A percentile compares a stretch with the other conserved stretches of the same genome.
Conservation (phyloP, 768 basidiomycete species). For the Neoboletus brunneissimus region DNA sequence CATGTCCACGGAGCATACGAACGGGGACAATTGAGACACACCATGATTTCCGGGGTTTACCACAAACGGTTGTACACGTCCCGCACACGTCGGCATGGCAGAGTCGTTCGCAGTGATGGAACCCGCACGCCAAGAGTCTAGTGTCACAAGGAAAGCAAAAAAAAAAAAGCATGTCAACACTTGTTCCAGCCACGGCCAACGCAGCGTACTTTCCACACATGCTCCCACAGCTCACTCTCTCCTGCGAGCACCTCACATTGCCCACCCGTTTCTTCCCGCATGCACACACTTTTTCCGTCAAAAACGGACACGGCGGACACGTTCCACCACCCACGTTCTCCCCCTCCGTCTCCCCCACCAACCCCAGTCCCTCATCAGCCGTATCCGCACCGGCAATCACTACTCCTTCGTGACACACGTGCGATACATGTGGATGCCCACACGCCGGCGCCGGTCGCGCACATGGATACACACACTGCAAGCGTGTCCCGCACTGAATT, state of each 20-base stretch:
- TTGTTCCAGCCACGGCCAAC: background rate
- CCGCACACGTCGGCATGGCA: constrained; percentile 89
- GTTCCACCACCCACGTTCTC: background rate
- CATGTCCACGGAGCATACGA: background rate
- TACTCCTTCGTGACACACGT: constrained; percentile 78
- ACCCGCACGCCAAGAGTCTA: constrained; percentile 78
- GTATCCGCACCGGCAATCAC: constrained; percentile 27
- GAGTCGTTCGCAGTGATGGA: constrained; percentile 77
- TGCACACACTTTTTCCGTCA: constrained; percentile 77
- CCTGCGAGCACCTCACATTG: constrained; percentile 83
- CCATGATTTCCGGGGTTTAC: constrained; percentile 86
- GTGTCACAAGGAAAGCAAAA: background rate
- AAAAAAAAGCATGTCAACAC: background rate
- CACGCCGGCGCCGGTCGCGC: constrained; percentile 65
- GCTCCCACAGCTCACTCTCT: constrained; percentile 75
- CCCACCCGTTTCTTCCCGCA: constrained; percentile 83
- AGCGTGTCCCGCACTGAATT: constrained; percentile 78
- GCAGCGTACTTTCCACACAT: constrained; percentile 70
- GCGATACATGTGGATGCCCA: constrained; percentile 75
- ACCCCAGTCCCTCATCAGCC: constrained; percentile 24
- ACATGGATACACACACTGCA: constrained; percentile 82
- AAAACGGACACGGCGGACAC: constrained; percentile 87
- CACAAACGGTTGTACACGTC: constrained; percentile 70
- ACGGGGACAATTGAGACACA: constrained; percentile 30
- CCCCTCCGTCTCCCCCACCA: background rate